Base-by-base conservation (phyloP, 2,329 filamentous ascomycete species). In the Colletotrichum liaoningense region DNA sequence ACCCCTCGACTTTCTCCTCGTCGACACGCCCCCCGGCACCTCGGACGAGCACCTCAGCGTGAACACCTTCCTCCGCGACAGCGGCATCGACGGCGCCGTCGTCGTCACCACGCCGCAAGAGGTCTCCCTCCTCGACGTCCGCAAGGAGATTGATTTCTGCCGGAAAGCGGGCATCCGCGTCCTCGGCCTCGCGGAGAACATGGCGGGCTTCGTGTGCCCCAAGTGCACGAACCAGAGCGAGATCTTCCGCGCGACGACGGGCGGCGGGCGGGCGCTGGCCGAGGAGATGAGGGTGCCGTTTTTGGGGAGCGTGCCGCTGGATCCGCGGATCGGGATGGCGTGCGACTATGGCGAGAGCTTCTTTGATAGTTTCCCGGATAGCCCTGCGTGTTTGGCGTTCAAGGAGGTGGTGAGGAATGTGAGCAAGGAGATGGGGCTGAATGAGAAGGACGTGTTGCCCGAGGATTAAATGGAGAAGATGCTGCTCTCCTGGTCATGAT, bases 301-400 rank as follows among this genome's bases (percentile, higher is more conserved):
- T 81, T 83, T 99, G 30, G 97, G 97, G 1, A 90, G 93, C 14
- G 95, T 99, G 14, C 97, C 97, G 49, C 85, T 99, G 65, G 97
- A 99, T 79, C 96, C 97, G 4, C 88, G 96, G 75, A 98, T 99
- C 77, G 94, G 97, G 9, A 97, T 98, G 94, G 93, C 95, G 3
- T 98, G 96, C 80, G 97, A 99, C 82, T 98, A 94, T 82, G 97
- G 97, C 5, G 97, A 99, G 89, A 98, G 95, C 83, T 99, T 97
- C 83, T 94, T 98, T 79, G 95, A 98, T 79, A 93, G 92, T 28
- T 99, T 95, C 82, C 95, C 96, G 0, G 95, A 98, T 78, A 98
- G 95, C 77, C 96, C 97, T 42, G 95, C 97, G 1, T 97, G 95
- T 79, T 86, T 88, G 77, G 95, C 96, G 3, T 90, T 99, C 74